A percentile compares a stretch with the other conserved stretches of the same genome.
Evolutionary conservation across 1,139 yeast species (phyloP).

Genomic region (Hansenula anomala): DNA sequence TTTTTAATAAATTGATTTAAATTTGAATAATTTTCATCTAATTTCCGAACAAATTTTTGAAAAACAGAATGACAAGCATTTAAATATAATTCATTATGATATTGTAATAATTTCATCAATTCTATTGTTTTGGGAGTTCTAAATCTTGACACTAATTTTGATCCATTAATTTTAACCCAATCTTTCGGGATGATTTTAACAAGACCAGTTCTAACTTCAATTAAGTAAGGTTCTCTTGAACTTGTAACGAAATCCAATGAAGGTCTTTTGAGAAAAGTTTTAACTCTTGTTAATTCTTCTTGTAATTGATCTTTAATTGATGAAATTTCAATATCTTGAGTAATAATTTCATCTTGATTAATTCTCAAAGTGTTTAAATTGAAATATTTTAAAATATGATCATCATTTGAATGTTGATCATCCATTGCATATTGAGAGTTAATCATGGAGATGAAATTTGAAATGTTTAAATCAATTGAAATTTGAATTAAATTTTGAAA

Average conservation of each 20-base stretch:
- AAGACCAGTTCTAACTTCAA: slow-evolving; percentile 61
- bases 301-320: slow-evolving; percentile 37
- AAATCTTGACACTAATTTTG: slow-evolving; percentile 67
- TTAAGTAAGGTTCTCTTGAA: slow-evolving; percentile 60
- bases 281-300: slow-evolving; percentile 44
- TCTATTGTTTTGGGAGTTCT: slow-evolving; percentile 54
- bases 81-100: slow-evolving; percentile 56
- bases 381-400: slow-evolving; percentile 51
- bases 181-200: slow-evolving; percentile 56
- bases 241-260: slow-evolving; percentile 51
- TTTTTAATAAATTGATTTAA: slow-evolving; percentile 46
- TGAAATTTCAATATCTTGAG: slow-evolving; percentile 38
- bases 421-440: slow-evolving; percentile 51
- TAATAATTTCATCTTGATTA: slow-evolving; percentile 37
- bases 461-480: slow-evolving; percentile 15
- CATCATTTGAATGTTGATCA: slow-evolving; percentile 39
- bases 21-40: slow-evolving; percentile 43
- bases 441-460: slow-evolving; percentile 45
- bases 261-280: slow-evolving; percentile 49
- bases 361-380: slow-evolving; percentile 31
- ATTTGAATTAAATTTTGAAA: slow-evolving; percentile 25
- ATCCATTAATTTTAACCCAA: slow-evolving; percentile 75
- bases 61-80: slow-evolving; percentile 55
- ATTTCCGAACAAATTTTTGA: slow-evolving; percentile 39
- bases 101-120: slow-evolving; percentile 51